These are phyloP conservation scores for Ceratocystis albifundus DNA, from an alignment of 2,329 filamentous ascomycete species.

Conservation along the genomic window DNA sequence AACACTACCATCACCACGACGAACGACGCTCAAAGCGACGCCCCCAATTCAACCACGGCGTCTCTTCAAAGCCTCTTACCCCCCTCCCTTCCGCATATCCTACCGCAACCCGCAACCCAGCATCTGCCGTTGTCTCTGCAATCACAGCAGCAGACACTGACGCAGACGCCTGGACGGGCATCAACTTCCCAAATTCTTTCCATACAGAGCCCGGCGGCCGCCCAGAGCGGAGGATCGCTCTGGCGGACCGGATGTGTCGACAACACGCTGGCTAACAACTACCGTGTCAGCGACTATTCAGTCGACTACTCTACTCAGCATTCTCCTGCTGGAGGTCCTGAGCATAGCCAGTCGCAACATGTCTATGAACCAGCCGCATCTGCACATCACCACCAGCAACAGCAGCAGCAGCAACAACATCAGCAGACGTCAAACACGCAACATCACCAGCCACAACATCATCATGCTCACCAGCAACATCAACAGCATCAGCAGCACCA, in stretches of 20 bases:
- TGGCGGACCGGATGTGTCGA: conserved; percentile 64
- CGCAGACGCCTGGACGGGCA: conserved; percentile 40
- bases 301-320: conserved; percentile 62
- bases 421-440: conserved; percentile 26
- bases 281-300: conserved; percentile 62
- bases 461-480: conserved; percentile 23
- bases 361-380: conserved; percentile 44
- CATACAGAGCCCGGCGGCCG: conserved; percentile 53
- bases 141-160: conserved; percentile 29
- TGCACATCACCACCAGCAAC: conserved; percentile 30
- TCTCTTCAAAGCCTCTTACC: conserved; percentile 15
- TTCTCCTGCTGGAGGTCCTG: conserved; percentile 44
- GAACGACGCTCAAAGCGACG: conserved; percentile 8
- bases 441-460: conserved; percentile 25
- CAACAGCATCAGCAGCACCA: conserved; percentile 23
- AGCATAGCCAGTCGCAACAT: conserved; percentile 52
- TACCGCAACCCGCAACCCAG: conserved; percentile 11
- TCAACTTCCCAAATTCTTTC: conserved; percentile 45
- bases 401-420: conserved; percentile 28
- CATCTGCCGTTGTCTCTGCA: conserved; percentile 26
- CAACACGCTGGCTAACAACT: conserved; percentile 63
- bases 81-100: conserved; percentile 9
- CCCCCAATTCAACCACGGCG: conserved; percentile 14
- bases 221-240: conserved; percentile 59
- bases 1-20: conserved; percentile 10